Evolutionary conservation across 768 basidiomycete genomes (phyloP).

Genomic region (Glaciozyma martinii): DNA sequence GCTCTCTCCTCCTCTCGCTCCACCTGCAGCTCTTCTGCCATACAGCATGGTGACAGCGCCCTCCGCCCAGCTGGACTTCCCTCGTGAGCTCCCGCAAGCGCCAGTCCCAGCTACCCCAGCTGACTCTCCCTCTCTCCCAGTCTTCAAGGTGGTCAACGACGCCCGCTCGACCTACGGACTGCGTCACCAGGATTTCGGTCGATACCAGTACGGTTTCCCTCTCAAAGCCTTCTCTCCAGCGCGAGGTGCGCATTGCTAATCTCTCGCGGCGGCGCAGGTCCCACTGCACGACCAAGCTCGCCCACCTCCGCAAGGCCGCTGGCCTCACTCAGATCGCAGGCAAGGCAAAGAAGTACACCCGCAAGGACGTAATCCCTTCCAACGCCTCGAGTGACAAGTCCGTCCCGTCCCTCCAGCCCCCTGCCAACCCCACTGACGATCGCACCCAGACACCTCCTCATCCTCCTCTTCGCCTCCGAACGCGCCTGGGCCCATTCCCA

Average conservation of each 20-base stretch:
- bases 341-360: slow-evolving; percentile 66
- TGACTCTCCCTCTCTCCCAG: slow-evolving; percentile 8
- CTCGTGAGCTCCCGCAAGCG: too few relatives aligned
- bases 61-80: too few relatives aligned
- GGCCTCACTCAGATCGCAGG: slow-evolving; percentile 82
- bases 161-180: slow-evolving; percentile 85
- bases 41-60: too few relatives aligned
- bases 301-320: slow-evolving; percentile 71
- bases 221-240: not conserved
- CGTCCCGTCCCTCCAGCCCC: slow-evolving; percentile 34
- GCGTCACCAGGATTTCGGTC: slow-evolving; percentile 75
- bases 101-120: too few relatives aligned
- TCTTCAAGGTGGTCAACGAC: slow-evolving; percentile 46
- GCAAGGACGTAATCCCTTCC: slow-evolving; percentile 59
- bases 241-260: not conserved
- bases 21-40: too few relatives aligned
- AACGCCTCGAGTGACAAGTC: slow-evolving; percentile 76
- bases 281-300: slow-evolving; percentile 83
- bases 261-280: slow-evolving; percentile 55
- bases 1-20: too few relatives aligned
- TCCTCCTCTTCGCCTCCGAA: slow-evolving; percentile 81
- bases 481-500: slow-evolving; percentile 86
- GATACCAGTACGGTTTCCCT: slow-evolving; percentile 57
- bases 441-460: slow-evolving; percentile 47
- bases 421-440: not conserved